phyloP scores from a whole-genome alignment of 129 eudicot species.

The Flaveria sonorensis region DNA sequence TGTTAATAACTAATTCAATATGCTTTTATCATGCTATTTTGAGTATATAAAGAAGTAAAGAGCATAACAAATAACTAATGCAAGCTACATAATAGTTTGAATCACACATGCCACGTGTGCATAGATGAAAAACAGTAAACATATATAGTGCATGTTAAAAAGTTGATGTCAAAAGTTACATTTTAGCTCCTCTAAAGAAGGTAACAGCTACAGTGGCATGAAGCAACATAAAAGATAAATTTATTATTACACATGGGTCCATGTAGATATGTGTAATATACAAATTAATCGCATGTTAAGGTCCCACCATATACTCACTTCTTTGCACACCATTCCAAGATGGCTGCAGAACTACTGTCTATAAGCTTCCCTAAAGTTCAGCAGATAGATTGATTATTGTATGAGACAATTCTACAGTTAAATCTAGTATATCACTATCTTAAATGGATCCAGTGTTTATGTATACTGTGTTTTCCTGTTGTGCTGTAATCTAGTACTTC shows the following conservation, averaged over 20 bases:
- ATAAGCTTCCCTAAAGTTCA: slow-evolving; percentile 7
- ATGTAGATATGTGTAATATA: neutral
- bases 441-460: neutral
- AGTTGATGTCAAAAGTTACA: neutral
- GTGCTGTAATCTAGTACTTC: no score
- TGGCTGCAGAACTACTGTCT: neutral
- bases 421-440: neutral
- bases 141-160: neutral
- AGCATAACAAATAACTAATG: neutral
- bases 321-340: neutral
- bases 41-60: neutral
- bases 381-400: neutral
- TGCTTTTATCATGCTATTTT: slow-evolving; percentile 8
- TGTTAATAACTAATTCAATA: slow-evolving; percentile 21
- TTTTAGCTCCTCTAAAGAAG: neutral
- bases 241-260: neutral
- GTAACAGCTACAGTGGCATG: neutral
- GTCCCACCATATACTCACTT: neutral
- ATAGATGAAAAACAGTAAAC: neutral
- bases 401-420: neutral
- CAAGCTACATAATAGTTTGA: slow-evolving; percentile 11
- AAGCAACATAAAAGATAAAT: neutral
- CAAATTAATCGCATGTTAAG: neutral
- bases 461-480: neutral
- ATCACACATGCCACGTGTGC: neutral